These are phyloP conservation scores for Vitis vinifera DNA, from an alignment of 164 flowering plant genomes.

Conservation along the genomic window DNA sequence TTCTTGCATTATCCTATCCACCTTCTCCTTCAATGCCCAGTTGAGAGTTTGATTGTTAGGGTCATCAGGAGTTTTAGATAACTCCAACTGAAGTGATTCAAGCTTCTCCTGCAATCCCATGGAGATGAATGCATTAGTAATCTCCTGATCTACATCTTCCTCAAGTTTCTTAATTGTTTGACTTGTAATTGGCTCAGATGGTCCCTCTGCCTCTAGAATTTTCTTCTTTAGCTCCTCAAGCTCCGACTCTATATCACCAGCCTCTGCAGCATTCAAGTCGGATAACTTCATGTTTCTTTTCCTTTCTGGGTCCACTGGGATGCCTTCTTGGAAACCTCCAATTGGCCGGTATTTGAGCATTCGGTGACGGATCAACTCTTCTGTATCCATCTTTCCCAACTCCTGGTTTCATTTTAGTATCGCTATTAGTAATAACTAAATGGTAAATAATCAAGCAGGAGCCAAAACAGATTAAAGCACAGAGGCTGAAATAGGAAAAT, in stretches of 20 bases:
- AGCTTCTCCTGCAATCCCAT: conserved; percentile 38
- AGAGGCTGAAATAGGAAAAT: too few species aligned
- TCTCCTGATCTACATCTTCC: conserved; percentile 36
- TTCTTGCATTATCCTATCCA: conserved; percentile 27
- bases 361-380: conserved; percentile 18
- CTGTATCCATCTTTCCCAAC: conserved; percentile 19
- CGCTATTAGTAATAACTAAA: not conserved
- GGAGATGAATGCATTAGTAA: conserved; percentile 32
- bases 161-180: conserved; percentile 25
- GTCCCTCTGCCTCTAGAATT: conserved; percentile 22
- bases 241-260: conserved; percentile 23
- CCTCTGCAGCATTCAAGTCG: not conserved
- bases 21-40: conserved; percentile 25
- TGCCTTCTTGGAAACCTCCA: conserved; percentile 27
- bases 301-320: conserved; percentile 18
- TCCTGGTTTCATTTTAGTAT: not conserved
- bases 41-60: conserved; percentile 12
- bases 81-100: conserved; percentile 30
- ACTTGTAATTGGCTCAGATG: conserved; percentile 16
- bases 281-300: conserved; percentile 22
- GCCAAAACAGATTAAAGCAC: too few species aligned
- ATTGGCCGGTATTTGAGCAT: conserved; percentile 21
- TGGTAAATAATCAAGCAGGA: not conserved
- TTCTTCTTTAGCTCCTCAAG: conserved; percentile 28
- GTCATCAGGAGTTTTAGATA: conserved; percentile 10